Base-by-base conservation (phyloP, 495 filamentous ascomycete species). In the Neurospora sp. region DNA sequence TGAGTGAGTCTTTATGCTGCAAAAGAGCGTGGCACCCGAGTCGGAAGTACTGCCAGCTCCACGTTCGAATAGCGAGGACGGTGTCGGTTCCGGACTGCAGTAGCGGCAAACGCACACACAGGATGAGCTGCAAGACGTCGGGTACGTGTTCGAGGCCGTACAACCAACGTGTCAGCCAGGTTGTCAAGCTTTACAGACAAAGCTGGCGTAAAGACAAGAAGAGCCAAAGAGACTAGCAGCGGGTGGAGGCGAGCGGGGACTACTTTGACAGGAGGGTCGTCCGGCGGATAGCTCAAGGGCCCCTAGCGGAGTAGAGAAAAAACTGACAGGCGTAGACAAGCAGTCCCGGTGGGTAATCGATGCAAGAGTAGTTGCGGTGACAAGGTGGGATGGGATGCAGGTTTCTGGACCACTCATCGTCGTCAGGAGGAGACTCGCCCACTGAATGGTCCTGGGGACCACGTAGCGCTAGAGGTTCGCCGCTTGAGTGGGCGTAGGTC, bases 391-490 rank as follows among this genome's bases (percentile, higher is more conserved):
- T 79, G 78, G 73, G 77, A 76, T 76, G 79, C 77, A 79, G 74
- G 75, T 76, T 74, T 78, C 72, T 75, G 76, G 77, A 80, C 82
- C 83, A 85, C 77, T 83, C 78, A 82, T 75, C 70, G 78, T 76
- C 76, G 76, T 77, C 71, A 75, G 71, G 72, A 73, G 70, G 73
- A 78, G 76, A 72, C 78, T 81, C 76, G 79, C 75, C 74, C 79
- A 79, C 69, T 81, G 79, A 84, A 79, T 84, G 83, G 83, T 78
- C 76, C 73, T 71, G 74, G 74, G 53, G 8, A 71, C 72, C 74
- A 48, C 72, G 69, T 73, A 75, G 74, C 75, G 76, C 76, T 75
- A 76, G 71, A 68, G 70, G 39, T 73, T 76, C 45, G 77, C 69
- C 44, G 77, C 70, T 44, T 80, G 77, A 78, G 77, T 80, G 78